Evolutionary conservation across 805 yeast species (phyloP).

Genomic region (Tetrapisispora nanseiensis): DNA sequence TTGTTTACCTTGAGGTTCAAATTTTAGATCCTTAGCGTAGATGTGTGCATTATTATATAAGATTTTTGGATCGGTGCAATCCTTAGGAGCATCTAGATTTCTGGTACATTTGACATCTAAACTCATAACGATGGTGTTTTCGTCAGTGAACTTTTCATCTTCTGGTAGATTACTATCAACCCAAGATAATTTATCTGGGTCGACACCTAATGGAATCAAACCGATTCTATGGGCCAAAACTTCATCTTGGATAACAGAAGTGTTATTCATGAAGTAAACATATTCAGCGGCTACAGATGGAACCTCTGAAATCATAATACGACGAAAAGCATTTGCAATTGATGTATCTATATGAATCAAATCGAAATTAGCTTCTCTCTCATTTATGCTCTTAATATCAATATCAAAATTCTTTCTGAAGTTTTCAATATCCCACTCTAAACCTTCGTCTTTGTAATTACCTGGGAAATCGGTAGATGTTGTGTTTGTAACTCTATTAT

Average conservation of each 20-base stretch:
- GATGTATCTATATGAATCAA: conserved; percentile 82
- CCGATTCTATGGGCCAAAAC: conserved; percentile 94
- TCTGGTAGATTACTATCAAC: conserved; percentile 56
- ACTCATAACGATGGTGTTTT: conserved; percentile 78
- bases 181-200: conserved; percentile 86
- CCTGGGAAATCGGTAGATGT: conserved; percentile 91
- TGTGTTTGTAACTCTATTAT: conserved; percentile 84
- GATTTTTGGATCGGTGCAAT: conserved; percentile 70
- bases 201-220: conserved; percentile 77
- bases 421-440: conserved; percentile 75
- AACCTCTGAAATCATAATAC: conserved; percentile 94
- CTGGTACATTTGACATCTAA: conserved; percentile 76
- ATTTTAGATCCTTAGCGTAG: conserved; percentile 81
- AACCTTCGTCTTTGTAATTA: conserved; percentile 47
- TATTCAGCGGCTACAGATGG: conserved; percentile 94
- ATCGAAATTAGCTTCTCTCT: conserved; percentile 77
- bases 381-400: conserved; percentile 52
- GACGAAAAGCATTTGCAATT: conserved; percentile 89
- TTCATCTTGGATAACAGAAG: conserved; percentile 95
- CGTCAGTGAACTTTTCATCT: conserved; percentile 68
- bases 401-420: conserved; percentile 63
- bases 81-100: conserved; percentile 73
- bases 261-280: conserved; percentile 83
- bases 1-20: conserved; percentile 89
- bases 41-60: conserved; percentile 77